Base-by-base conservation (phyloP, 1,284 basidiomycete genomes). In the Golubevia sp. region DNA sequence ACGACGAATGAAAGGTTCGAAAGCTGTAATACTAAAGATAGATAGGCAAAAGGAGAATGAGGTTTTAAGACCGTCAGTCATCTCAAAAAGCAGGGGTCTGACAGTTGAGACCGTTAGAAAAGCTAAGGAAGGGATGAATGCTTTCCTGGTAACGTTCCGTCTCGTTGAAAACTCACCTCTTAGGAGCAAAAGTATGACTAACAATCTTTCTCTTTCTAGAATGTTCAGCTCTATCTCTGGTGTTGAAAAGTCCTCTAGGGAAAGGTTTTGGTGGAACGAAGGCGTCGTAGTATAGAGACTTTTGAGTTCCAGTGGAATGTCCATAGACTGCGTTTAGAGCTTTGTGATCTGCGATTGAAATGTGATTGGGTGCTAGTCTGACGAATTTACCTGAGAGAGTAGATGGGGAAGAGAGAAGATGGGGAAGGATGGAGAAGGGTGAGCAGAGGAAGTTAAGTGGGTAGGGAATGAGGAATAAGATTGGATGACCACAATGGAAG, bases 131-230 rank as follows among this genome's bases (percentile, higher is more conserved):
- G 87, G 79, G 91, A 90, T 18, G 86, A 76, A 20, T 92, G 72
- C n/a, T n/a, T n/a, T n/a, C n/a, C n/a, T n/a, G n/a, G n/a, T n/a
- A n/a, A n/a, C n/a, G n/a, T n/a, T n/a, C n/a, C n/a, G n/a, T n/a
- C n/a, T n/a, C n/a, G n/a, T n/a, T 34, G 5, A 34, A 34, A 34
- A 3, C 30, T 34, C 11, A 23, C 21, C 21, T 52, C 50, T 23
- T 23, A 7, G 6, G 92, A 90, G 85, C 74, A 60, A 94, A 95
- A 66, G 93, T 91, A 84, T 93, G 90, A 1, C 92, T 90, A 49
- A 95, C 89, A 66, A 94, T 91, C 85, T 93, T 94, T 84, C 93
- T 89, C 85, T 94, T 94, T 61, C 93, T 89, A 0, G 92, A 88
- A 84, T 97, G 94, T 70, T 94, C 92, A 3, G 85, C 82, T 54